These are phyloP conservation scores for Gremmenia infestans DNA, from an alignment of 2,329 filamentous ascomycete genomes.

Conservation along the genomic window DNA sequence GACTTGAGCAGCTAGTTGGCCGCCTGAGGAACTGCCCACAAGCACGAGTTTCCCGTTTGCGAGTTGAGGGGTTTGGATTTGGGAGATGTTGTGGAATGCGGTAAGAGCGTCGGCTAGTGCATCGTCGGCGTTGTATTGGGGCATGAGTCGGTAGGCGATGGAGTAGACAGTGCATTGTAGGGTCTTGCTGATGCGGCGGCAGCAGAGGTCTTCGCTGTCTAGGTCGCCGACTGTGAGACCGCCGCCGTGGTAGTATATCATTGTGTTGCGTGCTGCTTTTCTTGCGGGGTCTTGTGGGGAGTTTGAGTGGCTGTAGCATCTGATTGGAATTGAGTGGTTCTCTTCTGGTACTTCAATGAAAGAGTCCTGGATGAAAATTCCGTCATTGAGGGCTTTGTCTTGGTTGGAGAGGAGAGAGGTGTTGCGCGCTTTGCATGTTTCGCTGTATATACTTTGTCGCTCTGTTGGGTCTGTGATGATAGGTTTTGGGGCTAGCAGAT, in stretches of 20 bases:
- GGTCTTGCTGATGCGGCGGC: slow-evolving; percentile 37
- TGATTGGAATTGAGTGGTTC: slow-evolving; percentile 14
- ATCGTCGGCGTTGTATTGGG: slow-evolving; percentile 35
- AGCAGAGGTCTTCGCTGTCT: slow-evolving; percentile 45
- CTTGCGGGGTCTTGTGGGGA: too few species aligned
- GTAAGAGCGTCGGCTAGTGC: slow-evolving; percentile 40
- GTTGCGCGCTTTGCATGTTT: slow-evolving; percentile 37
- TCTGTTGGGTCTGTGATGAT: slow-evolving; percentile 17
- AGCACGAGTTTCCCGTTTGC: slow-evolving; percentile 25
- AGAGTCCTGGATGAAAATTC: slow-evolving; percentile 26
- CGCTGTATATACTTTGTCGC: slow-evolving; percentile 33
- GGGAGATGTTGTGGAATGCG: slow-evolving; percentile 30
- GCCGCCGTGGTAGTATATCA: slow-evolving; percentile 46
- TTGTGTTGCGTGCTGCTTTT: slow-evolving; percentile 11
- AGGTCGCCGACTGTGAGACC: slow-evolving; percentile 44
- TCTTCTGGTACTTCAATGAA: slow-evolving; percentile 1
- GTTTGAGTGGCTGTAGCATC: slow-evolving; percentile 10
- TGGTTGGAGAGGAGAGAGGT: slow-evolving; percentile 33
- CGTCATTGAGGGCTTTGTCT: slow-evolving; percentile 35
- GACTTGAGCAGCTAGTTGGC: slow-evolving; percentile 42
- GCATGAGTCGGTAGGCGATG: slow-evolving; percentile 43
- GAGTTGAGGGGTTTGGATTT: slow-evolving; percentile 21
- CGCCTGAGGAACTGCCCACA: slow-evolving; percentile 45
- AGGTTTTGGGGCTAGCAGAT: slow-evolving; percentile 27
- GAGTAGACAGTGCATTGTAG: slow-evolving; percentile 37